Percentiles rank a stretch among this genome's conserved stretches.
Evolutionary conservation across 2,329 filamentous ascomycete species (phyloP).

Genomic region (Paradendryphiella salina): DNA sequence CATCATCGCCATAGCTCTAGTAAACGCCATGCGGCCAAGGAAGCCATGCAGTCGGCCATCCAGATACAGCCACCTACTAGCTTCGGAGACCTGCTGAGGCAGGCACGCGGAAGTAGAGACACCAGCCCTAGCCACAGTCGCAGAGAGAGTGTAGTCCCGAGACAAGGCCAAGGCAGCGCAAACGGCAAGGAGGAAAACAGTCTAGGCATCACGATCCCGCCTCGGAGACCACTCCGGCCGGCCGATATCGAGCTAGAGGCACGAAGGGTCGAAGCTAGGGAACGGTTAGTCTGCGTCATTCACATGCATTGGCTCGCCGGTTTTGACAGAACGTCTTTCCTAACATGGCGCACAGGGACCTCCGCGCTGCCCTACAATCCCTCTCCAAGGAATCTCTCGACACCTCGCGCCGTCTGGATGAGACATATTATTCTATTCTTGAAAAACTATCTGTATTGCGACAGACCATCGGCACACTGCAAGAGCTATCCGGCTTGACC

Average conservation of each 20-base stretch:
- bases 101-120: conserved; percentile 38
- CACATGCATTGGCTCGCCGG: not conserved
- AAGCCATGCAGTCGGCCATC: conserved; percentile 51
- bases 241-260: conserved; percentile 48
- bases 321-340: not conserved
- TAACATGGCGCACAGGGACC: conserved; percentile 41
- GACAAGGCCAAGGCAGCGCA: conserved; percentile 12
- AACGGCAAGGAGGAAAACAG: conserved; percentile 13
- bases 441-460: conserved; percentile 69
- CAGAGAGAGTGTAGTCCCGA: conserved; percentile 31
- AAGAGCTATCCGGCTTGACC: conserved; percentile 67
- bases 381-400: conserved; percentile 64
- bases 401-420: conserved; percentile 69
- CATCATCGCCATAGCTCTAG: conserved; percentile 37
- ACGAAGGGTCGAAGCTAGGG: conserved; percentile 41
- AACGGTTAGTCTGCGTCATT: conserved; percentile 38
- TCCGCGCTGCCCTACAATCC: conserved; percentile 47
- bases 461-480: conserved; percentile 65
- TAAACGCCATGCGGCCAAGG: conserved; percentile 45
- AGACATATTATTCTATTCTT: conserved; percentile 73
- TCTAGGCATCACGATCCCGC: conserved; percentile 19
- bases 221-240: conserved; percentile 39
- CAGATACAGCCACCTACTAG: conserved; percentile 51
- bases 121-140: conserved; percentile 38
- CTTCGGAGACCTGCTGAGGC: conserved; percentile 50